phyloP scores from a whole-genome alignment of 176 grass and related monocot species.

The Carex myosuroides region DNA sequence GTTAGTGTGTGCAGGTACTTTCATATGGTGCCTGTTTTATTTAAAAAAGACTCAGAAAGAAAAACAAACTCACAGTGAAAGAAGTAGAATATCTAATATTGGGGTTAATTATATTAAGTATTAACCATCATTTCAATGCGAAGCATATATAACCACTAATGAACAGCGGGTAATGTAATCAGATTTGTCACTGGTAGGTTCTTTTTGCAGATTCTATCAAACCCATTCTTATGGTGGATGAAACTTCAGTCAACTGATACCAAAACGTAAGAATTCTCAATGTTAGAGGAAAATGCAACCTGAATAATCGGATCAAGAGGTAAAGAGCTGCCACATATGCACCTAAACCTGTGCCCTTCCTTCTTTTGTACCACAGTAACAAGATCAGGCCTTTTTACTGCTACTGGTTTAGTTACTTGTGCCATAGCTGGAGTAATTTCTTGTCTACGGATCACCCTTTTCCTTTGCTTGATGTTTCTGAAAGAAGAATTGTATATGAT shows the following conservation, averaged over 20 bases:
- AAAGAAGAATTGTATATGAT: slow-evolving; percentile 11
- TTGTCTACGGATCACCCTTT: neutral
- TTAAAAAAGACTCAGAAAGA: neutral
- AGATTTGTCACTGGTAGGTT: neutral
- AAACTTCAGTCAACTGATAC: neutral
- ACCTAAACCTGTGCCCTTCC: slow-evolving; percentile 52
- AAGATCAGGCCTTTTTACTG: neutral
- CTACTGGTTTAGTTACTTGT: neutral
- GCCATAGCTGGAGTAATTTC: neutral
- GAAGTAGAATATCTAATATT: neutral
- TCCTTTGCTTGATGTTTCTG: slow-evolving; percentile 17
- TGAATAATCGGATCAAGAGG: slow-evolving; percentile 51
- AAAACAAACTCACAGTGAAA: neutral
- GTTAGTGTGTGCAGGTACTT: neutral
- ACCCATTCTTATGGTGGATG: neutral
- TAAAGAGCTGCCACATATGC: slow-evolving; percentile 49
- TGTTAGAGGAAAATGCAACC: slow-evolving; percentile 34
- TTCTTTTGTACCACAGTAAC: neutral
- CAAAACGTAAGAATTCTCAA: neutral
- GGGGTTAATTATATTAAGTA: neutral
- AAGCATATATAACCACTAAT: neutral
- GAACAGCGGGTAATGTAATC: neutral
- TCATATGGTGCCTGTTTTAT: neutral
- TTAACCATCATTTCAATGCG: neutral
- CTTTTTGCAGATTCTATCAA: neutral